Conservation (phyloP, 1,139 yeast species). For the Kurtzmaniella quercitrusa region DNA sequence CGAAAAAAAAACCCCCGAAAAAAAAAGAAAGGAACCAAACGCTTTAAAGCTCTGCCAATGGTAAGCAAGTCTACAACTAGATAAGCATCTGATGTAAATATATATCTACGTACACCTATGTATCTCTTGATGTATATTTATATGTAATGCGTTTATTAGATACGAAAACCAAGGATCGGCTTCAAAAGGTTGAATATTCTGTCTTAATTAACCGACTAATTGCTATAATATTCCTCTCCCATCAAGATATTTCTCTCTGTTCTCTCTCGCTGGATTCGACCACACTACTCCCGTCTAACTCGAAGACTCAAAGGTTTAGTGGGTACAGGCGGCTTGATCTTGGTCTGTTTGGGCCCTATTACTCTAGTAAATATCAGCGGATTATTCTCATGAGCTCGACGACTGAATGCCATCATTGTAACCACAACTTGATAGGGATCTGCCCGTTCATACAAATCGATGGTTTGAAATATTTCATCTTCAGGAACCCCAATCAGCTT, state of each 20-base stretch:
- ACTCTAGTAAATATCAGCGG: slow-evolving; percentile 20
- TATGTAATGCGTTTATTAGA: no score
- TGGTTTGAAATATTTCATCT: slow-evolving; percentile 79
- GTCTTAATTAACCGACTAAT: no score
- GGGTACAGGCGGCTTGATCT: slow-evolving; percentile 35
- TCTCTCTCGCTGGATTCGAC: background rate
- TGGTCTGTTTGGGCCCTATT: slow-evolving; percentile 35
- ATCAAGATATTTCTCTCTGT: background rate
- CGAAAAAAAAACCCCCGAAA: slow-evolving; percentile 3
- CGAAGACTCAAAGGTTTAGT: slow-evolving; percentile 24
- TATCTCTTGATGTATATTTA: no score
- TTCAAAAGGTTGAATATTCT: no score
- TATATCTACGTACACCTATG: no score
- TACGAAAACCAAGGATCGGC: no score
- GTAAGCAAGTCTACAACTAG: no score
- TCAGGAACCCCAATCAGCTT: slow-evolving; percentile 68
- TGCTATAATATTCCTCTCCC: background rate
- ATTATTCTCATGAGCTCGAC: slow-evolving; percentile 40
- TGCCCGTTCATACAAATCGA: slow-evolving; percentile 67
- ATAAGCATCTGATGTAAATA: no score
- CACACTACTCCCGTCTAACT: background rate
- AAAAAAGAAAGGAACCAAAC: slow-evolving; percentile 3
- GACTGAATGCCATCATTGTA: slow-evolving; percentile 68
- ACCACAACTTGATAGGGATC: slow-evolving; percentile 79
- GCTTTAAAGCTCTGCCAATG: background rate